These are phyloP conservation scores for Apiotrichum sp. DNA, from an alignment of 1,284 basidiomycete genomes.

Conservation along the genomic window DNA sequence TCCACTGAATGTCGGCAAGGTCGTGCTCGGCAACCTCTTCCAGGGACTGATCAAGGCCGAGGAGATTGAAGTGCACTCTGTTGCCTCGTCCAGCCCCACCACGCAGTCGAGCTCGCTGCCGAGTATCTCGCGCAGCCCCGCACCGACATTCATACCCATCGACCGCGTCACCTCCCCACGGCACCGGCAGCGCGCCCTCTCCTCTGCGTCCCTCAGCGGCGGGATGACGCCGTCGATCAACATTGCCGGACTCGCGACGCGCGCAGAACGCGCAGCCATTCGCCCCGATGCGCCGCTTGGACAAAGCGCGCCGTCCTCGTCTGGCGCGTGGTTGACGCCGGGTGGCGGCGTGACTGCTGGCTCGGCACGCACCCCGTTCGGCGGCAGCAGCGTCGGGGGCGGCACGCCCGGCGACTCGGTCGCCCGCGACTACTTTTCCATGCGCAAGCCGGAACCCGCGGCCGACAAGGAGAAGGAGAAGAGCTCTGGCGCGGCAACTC, in stretches of 20 bases:
- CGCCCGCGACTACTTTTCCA: conserved; percentile 39
- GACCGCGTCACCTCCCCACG: conserved; percentile 17
- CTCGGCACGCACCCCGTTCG: conserved; percentile 12
- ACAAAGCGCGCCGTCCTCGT: conserved; percentile 22
- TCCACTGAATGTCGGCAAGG: conserved; percentile 47
- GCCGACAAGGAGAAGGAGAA: conserved; percentile 8
- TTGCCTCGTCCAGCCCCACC: conserved; percentile 14
- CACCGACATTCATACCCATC: conserved; percentile 39
- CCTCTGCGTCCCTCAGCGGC: conserved; percentile 7
- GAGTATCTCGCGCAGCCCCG: conserved; percentile 25
- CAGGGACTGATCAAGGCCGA: conserved; percentile 45
- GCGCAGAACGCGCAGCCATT: conserved; percentile 56
- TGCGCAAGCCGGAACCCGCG: conserved; percentile 15
- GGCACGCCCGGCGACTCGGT: neutral
- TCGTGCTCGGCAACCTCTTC: conserved; percentile 45
- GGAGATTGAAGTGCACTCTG: conserved; percentile 27
- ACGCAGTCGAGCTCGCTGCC: conserved; percentile 21
- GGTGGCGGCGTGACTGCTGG: conserved; percentile 9
- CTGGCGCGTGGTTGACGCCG: neutral
- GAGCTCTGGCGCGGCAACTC: neutral
- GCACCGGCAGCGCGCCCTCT: conserved; percentile 19
- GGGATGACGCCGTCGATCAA: conserved; percentile 43
- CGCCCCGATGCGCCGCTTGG: conserved; percentile 33
- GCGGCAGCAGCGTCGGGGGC: neutral
- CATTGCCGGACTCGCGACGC: conserved; percentile 59